Evolutionary conservation across 108 stramenopile genomes (phyloP), one percentile per base, ranked within the genome.

Genomic region (Discostella pseudostelligera): DNA sequence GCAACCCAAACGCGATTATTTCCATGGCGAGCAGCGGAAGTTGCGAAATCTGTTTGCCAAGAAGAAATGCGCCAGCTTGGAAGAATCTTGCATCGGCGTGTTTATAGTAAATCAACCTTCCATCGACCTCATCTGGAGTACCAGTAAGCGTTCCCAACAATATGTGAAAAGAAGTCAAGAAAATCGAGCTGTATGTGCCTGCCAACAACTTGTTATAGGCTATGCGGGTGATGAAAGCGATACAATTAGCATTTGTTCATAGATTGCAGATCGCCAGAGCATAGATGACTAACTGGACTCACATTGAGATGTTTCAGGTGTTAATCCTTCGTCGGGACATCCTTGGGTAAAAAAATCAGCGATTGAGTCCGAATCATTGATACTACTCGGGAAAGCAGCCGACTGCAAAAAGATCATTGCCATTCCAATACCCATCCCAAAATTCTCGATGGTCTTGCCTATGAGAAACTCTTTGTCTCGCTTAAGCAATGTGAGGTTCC

Each of bases 41-140:
- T 57, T 72, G 78, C 24, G 87, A 76, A 20, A 87, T 53, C 17
- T 81, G 79, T 53, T 74, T 75, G 26, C 85, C 88, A 39, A 89
- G 32, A 40, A 80, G 72, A 59, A 82, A 88, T 14, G 86, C 73
- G 20, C 65, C 77, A 39, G 92, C 72, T 35, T 86, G 84, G 56
- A 76, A 94, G 66, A 96, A 96, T 46, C 80, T 84, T 25, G 93
- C 78, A 54, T 90, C 86, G 8, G 62, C 66, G 26, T 96, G 97
- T 78, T 96, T 96, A 81, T 96, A 91, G 65, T 87, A 90, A 9
- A 94, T 88, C 11, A 65, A 53, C 6, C 95, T 79, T 22, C 83
- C 82, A 46, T 79, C 80, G 19, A 93, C 81, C 46, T 90, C 81
- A 12, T 72, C 79, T 10, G 92, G 87, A 22, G 93, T 83, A 47